Base-by-base conservation (phyloP, 768 basidiomycete genomes). In the Russula ochroleuca region DNA sequence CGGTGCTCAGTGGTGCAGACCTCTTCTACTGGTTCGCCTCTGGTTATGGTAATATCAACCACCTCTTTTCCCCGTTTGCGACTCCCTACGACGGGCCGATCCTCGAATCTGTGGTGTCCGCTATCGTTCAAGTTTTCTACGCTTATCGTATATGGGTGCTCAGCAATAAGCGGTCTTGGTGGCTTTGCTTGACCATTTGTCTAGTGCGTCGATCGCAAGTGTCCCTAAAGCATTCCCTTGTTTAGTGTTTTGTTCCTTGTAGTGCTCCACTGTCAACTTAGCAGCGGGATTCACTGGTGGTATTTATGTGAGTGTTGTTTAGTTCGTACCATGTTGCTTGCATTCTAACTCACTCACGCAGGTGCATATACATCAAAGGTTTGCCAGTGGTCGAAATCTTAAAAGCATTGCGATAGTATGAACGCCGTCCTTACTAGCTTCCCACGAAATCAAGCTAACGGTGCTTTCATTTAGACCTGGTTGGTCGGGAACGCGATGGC, bases 11-110 rank as follows among this genome's bases (percentile, higher is more conserved):
- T 45, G 69, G 69, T 25, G 70, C 63, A 1, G 74, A 75, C 64
- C 59, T 67, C 10, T 71, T 68, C 50, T 69, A 71, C 59, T 72
- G 71, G 69, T 74, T 70, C 61, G 70, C 48, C 21, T 47, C 69
- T 2, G 71, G 73, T 21, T 74, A 70, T 40, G 74, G 73, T 1
- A 65, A 75, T 55, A 45, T 74, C 28, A 41, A n/a, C 0, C 60
- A 63, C 28, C 68, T 75, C 5, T 52, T 51, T 5, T 38, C 61
- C 11, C 59, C 70, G 1, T 58, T 67, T 33, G 60, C 69, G 11
- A 66, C 68, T 5, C 55, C 70, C 19, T 68, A 71, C 19, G 57
- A 63, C 28, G 45, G 31, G 7, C 57, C 51, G 6, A 52, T 63
- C 5, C 53, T 63, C 3, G 62, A 35, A 31, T 23, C 62, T 11